A percentile compares a stretch with the other conserved stretches of the same genome.
Evolutionary conservation across 2,329 filamentous ascomycete species (phyloP).

Genomic region (Akanthomyces dipterigenus): DNA sequence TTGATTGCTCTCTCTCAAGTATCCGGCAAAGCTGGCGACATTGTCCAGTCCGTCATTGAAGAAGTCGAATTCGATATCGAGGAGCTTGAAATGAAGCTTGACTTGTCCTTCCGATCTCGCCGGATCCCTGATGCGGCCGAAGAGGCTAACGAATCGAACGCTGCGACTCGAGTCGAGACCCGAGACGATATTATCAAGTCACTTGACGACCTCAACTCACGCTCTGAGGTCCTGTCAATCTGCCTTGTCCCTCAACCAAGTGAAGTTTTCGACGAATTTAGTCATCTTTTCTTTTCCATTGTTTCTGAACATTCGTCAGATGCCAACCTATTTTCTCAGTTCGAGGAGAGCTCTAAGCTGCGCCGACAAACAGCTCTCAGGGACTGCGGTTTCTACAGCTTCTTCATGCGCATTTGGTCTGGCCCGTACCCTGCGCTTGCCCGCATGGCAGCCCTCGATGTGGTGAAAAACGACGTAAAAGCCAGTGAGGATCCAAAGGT

Average conservation of each 20-base stretch:
- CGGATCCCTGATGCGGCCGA: constrained; percentile 42
- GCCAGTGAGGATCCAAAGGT: constrained; percentile 39
- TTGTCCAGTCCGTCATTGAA: constrained; percentile 61
- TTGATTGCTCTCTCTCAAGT: constrained; percentile 60
- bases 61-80: constrained; percentile 66
- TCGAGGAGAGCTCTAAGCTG: constrained; percentile 50
- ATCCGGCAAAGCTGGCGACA: constrained; percentile 49
- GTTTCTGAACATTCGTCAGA: constrained; percentile 38
- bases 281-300: constrained; percentile 50
- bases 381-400: constrained; percentile 63
- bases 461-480: constrained; percentile 52
- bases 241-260: constrained; percentile 47
- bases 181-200: constrained; percentile 33
- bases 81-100: constrained; percentile 66
- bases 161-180: constrained; percentile 19
- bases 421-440: constrained; percentile 63
- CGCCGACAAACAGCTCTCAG: constrained; percentile 47
- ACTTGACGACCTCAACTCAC: constrained; percentile 31
- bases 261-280: constrained; percentile 51
- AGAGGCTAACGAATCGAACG: constrained; percentile 36
- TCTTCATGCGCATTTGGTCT: constrained; percentile 70
- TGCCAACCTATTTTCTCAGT: constrained; percentile 36
- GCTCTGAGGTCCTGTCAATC: constrained; percentile 34
- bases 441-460: constrained; percentile 61
- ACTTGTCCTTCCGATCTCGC: constrained; percentile 57